Evolutionary conservation across 1,284 basidiomycete genomes (phyloP).

Genomic region (Cystobasidium pallidum): DNA sequence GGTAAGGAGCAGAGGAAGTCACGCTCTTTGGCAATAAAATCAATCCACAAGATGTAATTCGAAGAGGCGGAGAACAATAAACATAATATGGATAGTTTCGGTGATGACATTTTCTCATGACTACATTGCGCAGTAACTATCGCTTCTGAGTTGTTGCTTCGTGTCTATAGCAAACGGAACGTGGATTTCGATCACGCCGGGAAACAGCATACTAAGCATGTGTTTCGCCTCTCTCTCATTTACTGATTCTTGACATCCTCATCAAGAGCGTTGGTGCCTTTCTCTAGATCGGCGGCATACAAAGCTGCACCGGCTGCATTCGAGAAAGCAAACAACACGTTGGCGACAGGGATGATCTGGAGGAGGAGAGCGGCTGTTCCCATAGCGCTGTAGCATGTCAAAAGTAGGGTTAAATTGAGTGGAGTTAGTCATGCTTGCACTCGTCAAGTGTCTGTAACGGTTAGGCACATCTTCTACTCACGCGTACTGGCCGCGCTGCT

Average conservation of each 20-base stretch:
- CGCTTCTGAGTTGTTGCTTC: not conserved
- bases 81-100: not conserved
- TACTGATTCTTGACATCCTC: slow-evolving; percentile 36
- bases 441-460: not conserved
- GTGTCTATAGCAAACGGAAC: not conserved
- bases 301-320: slow-evolving; percentile 44
- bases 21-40: no score
- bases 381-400: slow-evolving; percentile 19
- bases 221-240: not conserved
- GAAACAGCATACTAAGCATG: no score
- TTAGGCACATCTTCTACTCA: not conserved
- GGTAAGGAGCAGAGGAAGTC: not conserved
- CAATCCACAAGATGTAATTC: no score
- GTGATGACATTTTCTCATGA: not conserved
- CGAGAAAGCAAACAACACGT: slow-evolving; percentile 41
- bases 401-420: not conserved
- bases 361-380: slow-evolving; percentile 40
- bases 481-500: slow-evolving; percentile 36
- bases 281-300: slow-evolving; percentile 41
- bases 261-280: slow-evolving; percentile 25
- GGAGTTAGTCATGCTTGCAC: not conserved
- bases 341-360: slow-evolving; percentile 39
- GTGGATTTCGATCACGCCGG: not conserved
- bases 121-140: not conserved
- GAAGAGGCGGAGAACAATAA: no score